Conservation (phyloP, 768 basidiomycete species). For the Lentinula boryana region DNA sequence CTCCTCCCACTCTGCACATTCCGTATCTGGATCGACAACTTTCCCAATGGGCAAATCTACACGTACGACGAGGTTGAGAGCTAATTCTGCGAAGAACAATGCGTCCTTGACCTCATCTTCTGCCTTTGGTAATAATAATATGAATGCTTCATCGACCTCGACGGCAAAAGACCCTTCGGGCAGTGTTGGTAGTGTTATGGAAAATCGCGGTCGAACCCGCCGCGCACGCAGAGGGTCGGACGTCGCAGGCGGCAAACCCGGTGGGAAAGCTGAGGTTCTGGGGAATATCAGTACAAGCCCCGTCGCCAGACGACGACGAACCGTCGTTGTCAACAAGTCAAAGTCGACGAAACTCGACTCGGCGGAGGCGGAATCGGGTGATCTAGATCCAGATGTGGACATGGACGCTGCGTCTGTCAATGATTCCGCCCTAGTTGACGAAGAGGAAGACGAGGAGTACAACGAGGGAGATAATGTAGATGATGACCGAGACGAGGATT, state of each 20-base stretch:
- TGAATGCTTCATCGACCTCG: not conserved
- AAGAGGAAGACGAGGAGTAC: not conserved
- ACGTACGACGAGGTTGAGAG: not conserved
- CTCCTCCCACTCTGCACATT: not conserved
- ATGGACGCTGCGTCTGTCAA: not conserved
- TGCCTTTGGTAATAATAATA: no score
- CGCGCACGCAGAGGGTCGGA: not conserved
- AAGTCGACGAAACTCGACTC: not conserved
- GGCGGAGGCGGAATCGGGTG: not conserved
- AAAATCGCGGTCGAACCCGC: not conserved
- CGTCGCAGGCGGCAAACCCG: not conserved
- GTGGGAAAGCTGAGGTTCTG: not conserved
- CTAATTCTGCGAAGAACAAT: not conserved
- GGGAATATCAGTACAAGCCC: not conserved
- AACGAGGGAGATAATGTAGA: not conserved
- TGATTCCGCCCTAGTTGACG: not conserved
- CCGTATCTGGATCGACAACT: not conserved
- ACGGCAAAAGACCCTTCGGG: not conserved
- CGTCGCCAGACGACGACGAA: not conserved
- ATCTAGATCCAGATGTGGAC: not conserved
- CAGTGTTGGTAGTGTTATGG: not conserved
- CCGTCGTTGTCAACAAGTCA: not conserved
- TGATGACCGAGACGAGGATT: not conserved
- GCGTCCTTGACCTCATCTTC: not conserved
- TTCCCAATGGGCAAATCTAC: not conserved